Base-by-base conservation (phyloP, 2,329 filamentous ascomycete genomes). In the Neofusicoccum laricinum region DNA sequence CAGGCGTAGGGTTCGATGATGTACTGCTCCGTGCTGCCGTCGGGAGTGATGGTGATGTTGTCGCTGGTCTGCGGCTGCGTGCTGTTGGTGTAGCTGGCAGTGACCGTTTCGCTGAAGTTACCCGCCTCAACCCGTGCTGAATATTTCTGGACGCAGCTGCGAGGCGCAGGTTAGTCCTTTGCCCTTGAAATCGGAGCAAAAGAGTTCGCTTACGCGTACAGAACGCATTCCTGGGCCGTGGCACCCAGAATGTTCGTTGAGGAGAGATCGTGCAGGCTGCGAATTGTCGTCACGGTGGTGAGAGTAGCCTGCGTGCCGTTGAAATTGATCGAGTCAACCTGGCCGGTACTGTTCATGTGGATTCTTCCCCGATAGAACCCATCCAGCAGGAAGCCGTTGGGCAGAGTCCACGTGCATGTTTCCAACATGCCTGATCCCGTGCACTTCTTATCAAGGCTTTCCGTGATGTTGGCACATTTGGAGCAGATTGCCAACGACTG, bases 401-500 rank as follows among this genome's bases (percentile, higher is more conserved):
- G 61, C 15, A 63, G n/a, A 6, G 45, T 53, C 3, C 30, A 53
- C 1, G 34, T 63, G 61, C 61, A 63, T 1, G 7, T 15, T 2
- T 46, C n/a, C n/a, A 2, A n/a, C 2, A 6, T 4, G 36, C 15
- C 34, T 8, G 32, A 17, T n/a, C 17, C 36, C 15, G 41, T 38
- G 21, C 61, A 63, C 2, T 43, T 53, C 10, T 40, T 25, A 2
- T 21, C 40, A 4, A 63, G 49, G 25, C 61, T 63, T 14, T 61
- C 55, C 4, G 65, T 66, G 25, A 65, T 49, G 46, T 66, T 53
- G 43, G 55, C 57, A 15, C 65, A 66, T 17, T 61, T 61, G 30
- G 55, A 38, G 57, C 65, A 66, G 2, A 66, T 17, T 17, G 49
- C 65, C 34, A 66, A n/a, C 2, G 65, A 61, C n/a, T 41, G 53